phyloP scores from a whole-genome alignment of 345 rosid genomes.

The Euphorbia peplus region DNA sequence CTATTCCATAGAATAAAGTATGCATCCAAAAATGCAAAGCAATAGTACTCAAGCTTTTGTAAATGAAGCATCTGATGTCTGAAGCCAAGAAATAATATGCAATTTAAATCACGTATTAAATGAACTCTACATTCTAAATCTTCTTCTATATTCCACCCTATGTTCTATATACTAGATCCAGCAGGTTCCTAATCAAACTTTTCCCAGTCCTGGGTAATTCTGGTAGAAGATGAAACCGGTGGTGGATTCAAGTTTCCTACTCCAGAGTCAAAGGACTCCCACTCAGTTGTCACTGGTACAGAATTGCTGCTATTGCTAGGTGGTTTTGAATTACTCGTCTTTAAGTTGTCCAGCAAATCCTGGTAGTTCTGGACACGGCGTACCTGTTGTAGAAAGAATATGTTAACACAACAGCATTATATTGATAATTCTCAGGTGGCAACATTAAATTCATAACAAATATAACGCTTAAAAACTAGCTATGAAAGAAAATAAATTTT shows the following conservation, averaged over 20 bases:
- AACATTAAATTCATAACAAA: background rate
- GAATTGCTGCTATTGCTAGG: slow-evolving; percentile 39
- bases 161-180: slow-evolving; percentile 6
- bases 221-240: slow-evolving; percentile 48
- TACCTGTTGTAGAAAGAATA: slow-evolving; percentile 48
- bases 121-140: slow-evolving; percentile 6
- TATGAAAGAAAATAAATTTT: background rate
- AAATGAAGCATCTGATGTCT: background rate
- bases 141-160: slow-evolving; percentile 3
- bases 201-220: slow-evolving; percentile 65
- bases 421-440: background rate
- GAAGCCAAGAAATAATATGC: background rate
- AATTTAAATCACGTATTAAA: too few relatives aligned
- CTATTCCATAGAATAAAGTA: background rate
- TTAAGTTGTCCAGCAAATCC: slow-evolving; percentile 61
- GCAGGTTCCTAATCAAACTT: slow-evolving; percentile 52
- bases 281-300: slow-evolving; percentile 55
- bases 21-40: background rate
- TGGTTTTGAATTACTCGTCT: slow-evolving; percentile 62
- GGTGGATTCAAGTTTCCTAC: slow-evolving; percentile 70
- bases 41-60: background rate
- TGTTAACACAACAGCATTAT: slow-evolving; percentile 7
- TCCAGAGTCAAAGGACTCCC: slow-evolving; percentile 78
- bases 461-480: slow-evolving; percentile 6
- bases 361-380: slow-evolving; percentile 67